A percentile compares a stretch with the other conserved stretches of the same genome.
Evolutionary conservation across 2,329 filamentous ascomycete species (phyloP).

Genomic region (Monosporascus sp.): DNA sequence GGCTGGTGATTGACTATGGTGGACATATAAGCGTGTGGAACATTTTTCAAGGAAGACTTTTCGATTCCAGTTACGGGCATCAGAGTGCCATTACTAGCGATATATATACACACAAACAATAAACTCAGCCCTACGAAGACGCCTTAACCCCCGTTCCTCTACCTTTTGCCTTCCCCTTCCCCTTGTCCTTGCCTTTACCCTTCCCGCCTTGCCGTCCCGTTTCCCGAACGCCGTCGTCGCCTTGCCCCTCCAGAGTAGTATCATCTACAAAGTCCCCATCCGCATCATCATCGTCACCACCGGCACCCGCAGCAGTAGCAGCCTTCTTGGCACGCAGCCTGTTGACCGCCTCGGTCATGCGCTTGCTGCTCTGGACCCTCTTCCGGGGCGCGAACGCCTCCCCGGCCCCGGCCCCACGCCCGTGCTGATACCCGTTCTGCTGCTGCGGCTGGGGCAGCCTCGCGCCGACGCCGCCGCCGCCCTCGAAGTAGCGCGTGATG

Average conservation of each 20-base stretch:
- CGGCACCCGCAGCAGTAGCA: slow-evolving; percentile 6
- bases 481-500: slow-evolving; percentile 88
- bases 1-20: too few species aligned
- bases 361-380: slow-evolving; percentile 61
- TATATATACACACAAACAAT: too few species aligned
- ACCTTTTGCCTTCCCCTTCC: slow-evolving; percentile 5
- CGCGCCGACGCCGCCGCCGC: slow-evolving; percentile 63
- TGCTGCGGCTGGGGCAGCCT: slow-evolving; percentile 9
- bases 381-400: slow-evolving; percentile 68
- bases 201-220: slow-evolving; percentile 5
- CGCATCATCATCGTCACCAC: slow-evolving; percentile 18
- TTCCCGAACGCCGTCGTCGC: slow-evolving; percentile 8
- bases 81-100: too few species aligned
- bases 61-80: too few species aligned
- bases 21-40: too few species aligned
- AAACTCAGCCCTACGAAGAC: slow-evolving; percentile 6
- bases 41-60: too few species aligned
- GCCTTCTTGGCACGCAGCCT: slow-evolving; percentile 46
- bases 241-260: background rate
- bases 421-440: background rate
- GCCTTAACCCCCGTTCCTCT: slow-evolving; percentile 24
- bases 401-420: slow-evolving; percentile 22
- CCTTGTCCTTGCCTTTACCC: slow-evolving; percentile 9
- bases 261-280: slow-evolving; percentile 11
- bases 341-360: slow-evolving; percentile 71